Evolutionary conservation across 768 basidiomycete species (phyloP), one percentile per base, ranked within the genome.

Genomic region (Boletus tylopilopsis): DNA sequence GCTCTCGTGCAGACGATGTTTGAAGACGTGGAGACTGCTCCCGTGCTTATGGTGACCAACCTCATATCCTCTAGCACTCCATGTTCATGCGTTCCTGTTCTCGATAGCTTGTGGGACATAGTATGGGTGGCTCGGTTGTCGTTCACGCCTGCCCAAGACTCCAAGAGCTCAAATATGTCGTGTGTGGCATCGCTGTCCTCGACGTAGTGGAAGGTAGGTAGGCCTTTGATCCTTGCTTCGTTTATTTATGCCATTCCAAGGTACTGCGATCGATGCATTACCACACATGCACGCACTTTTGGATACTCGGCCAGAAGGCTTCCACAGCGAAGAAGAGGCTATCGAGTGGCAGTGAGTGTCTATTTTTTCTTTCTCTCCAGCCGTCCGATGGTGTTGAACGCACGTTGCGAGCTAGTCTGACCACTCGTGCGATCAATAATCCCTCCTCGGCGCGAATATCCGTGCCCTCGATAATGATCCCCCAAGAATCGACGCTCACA

Each of bases 281-380:
- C 90, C 92, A 0, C 81, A 90, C 58, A 99, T 99, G 96, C 83
- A 90, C 51, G 82, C 76, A 35, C 80, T 98, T 30, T 77, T 99
- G 25, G 86, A 88, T 49, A 80, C 84, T 23, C 81, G 94, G 11
- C 96, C 95, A 7, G 84, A 83, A 41, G 86, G 87, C 0, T 99
- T 98, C 65, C 79, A 81, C 45, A 88, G 80, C 37, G 70, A 86
- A 8, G 88, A 94, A 63, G 87, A 87, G 45, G 94, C 88, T 0
- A 82, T 99, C 35, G 85, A 90, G 51, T 99, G 96, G 96, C 95
- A 98, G 94, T 97, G 68, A 62, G 94, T n/a, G n/a, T n/a, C n/a
- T n/a, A n/a, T n/a, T n/a, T 76, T 24, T 53, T 23, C 2, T 10
- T 18, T 35, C n/a, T 3, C 24, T 16, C 9, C 5, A 6, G 15